Evolutionary conservation across 1,139 yeast species (phyloP).

Genomic region (Lodderomyces parapsilosis): DNA sequence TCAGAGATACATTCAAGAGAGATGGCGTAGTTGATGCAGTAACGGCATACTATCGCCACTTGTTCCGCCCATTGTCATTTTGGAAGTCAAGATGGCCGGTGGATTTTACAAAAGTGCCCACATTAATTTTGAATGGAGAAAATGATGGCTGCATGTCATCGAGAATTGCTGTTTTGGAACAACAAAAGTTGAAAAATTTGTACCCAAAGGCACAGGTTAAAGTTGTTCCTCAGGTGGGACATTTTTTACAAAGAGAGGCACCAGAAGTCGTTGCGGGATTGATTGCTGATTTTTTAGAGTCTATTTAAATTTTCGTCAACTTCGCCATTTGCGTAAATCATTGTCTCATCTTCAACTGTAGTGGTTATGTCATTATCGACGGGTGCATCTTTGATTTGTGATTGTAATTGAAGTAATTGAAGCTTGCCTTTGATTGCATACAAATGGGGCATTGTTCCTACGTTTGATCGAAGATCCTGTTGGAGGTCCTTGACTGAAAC

Average conservation of each 20-base stretch:
- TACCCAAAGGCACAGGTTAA: slow-evolving; percentile 28
- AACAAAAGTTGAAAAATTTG: slow-evolving; percentile 19
- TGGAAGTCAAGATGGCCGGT: slow-evolving; percentile 26
- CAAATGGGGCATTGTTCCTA: slow-evolving; percentile 37
- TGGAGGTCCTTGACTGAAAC: slow-evolving; percentile 33
- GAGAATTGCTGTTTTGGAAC: slow-evolving; percentile 27
- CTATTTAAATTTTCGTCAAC: slow-evolving; percentile 29
- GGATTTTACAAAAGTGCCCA: slow-evolving; percentile 41
- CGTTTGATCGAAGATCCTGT: slow-evolving; percentile 26
- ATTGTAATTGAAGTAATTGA: slow-evolving; percentile 40
- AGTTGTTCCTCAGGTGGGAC: slow-evolving; percentile 33
- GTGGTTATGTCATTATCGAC: slow-evolving; percentile 16
- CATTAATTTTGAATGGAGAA: slow-evolving; percentile 37
- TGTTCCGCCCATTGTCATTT: slow-evolving; percentile 25
- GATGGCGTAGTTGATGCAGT: slow-evolving; percentile 34
- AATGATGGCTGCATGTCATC: slow-evolving; percentile 42
- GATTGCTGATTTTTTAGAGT: slow-evolving; percentile 29
- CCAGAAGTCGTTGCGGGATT: slow-evolving; percentile 30
- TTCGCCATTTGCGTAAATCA: slow-evolving; percentile 43
- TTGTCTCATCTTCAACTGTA: slow-evolving; percentile 17
- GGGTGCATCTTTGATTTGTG: slow-evolving; percentile 30
- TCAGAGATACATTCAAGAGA: slow-evolving; percentile 26
- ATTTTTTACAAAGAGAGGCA: slow-evolving; percentile 43
- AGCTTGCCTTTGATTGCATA: slow-evolving; percentile 46
- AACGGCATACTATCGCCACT: slow-evolving; percentile 44